Evolutionary conservation across 2,329 filamentous ascomycete species (phyloP).

Genomic region (Epichloe gansuensis): DNA sequence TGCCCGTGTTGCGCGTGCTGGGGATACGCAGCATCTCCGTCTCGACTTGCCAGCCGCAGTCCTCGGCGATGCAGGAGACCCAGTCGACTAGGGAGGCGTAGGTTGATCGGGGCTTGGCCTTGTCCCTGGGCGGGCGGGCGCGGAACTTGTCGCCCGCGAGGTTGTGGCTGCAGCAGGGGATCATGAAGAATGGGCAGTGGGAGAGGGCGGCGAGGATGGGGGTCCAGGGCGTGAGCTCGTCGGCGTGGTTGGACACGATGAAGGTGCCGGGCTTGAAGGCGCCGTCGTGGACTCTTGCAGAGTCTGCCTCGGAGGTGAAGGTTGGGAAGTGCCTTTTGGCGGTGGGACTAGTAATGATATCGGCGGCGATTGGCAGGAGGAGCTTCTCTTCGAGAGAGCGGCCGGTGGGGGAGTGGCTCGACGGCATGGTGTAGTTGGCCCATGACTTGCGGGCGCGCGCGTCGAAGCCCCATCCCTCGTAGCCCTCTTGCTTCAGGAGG

Average conservation of each 20-base stretch:
- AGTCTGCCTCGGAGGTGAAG: neutral
- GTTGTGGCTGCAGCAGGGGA: constrained; percentile 89
- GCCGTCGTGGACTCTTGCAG: constrained; percentile 38
- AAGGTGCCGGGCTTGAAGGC: constrained; percentile 65
- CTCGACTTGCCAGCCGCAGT: constrained; percentile 65
- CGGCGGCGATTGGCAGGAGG: constrained; percentile 29
- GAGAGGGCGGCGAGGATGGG: constrained; percentile 71
- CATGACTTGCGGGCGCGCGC: constrained; percentile 78
- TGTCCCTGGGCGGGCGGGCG: constrained; percentile 42
- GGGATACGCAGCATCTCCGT: constrained; percentile 83
- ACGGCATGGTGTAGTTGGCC: constrained; percentile 47
- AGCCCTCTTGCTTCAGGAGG: constrained; percentile 70
- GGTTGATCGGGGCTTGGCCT: constrained; percentile 46
- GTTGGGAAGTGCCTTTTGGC: neutral
- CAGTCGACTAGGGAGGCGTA: constrained; percentile 78
- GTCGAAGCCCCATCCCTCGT: constrained; percentile 80
- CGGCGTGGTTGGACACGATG: constrained; percentile 92
- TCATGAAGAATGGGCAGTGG: constrained; percentile 72
- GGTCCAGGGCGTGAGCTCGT: constrained; percentile 93
- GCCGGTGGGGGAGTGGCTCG: constrained; percentile 15
- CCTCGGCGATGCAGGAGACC: constrained; percentile 53
- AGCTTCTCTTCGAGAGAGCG: constrained; percentile 32
- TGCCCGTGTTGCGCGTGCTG: constrained; percentile 73
- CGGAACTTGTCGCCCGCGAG: constrained; percentile 65
- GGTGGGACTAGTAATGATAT: too few species aligned